Percentiles rank a stretch among this genome's conserved stretches.
Conservation (phyloP, 139 green algal species). For the Parachlorella kessleri region DNA sequence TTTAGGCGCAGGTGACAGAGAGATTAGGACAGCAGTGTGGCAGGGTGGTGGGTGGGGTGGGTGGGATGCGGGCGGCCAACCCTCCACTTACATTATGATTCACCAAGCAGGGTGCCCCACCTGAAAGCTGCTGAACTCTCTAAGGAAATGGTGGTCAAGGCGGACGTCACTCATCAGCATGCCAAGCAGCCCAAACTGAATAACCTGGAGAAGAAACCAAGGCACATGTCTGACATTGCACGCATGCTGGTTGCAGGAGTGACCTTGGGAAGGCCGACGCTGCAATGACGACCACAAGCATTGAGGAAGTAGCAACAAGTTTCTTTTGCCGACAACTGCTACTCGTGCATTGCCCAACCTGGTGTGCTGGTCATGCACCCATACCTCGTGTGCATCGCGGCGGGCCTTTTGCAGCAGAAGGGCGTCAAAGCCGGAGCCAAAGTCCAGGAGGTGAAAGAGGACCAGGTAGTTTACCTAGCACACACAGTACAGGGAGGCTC, state of each 20-base stretch:
- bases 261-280: too few species aligned
- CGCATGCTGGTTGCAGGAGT: too few species aligned
- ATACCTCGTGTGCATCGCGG: not conserved
- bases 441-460: slow-evolving; percentile 67
- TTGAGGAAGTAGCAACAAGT: not conserved
- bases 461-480: slow-evolving; percentile 66
- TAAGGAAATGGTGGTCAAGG: slow-evolving; percentile 46
- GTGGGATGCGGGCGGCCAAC: too few species aligned
- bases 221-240: too few species aligned
- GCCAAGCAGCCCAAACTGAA: slow-evolving; percentile 64
- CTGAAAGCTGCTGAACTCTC: slow-evolving; percentile 22
- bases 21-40: too few species aligned
- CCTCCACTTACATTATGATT: too few species aligned
- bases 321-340: not conserved
- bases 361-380: too few species aligned
- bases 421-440: slow-evolving; percentile 62
- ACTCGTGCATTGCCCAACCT: not conserved
- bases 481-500: too few species aligned
- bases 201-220: too few species aligned
- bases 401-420: slow-evolving; percentile 36
- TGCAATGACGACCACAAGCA: not conserved
- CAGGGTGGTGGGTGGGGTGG: too few species aligned
- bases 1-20: too few species aligned
- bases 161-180: slow-evolving; percentile 48
- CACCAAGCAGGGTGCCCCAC: too few species aligned